phyloP scores from a whole-genome alignment of 2,329 filamentous ascomycete genomes.

The Colletotrichum melonis region DNA sequence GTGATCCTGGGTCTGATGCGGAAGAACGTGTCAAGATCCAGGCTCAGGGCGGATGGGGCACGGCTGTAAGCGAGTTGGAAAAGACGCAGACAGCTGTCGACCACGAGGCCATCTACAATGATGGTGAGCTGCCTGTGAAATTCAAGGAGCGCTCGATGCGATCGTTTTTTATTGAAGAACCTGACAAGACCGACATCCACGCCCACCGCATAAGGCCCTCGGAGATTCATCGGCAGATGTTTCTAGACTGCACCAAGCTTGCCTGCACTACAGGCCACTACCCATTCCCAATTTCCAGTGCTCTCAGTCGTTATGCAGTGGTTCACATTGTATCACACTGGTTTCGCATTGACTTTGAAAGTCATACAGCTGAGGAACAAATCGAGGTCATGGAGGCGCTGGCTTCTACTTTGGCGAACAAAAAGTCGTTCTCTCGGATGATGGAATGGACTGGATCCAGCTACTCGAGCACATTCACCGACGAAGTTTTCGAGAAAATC shows the following conservation, averaged over 20 bases:
- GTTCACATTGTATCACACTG: slow-evolving; percentile 38
- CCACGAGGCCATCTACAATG: slow-evolving; percentile 39
- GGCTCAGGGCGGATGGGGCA: slow-evolving; percentile 8
- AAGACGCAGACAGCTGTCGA: background rate
- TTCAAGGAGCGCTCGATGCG: slow-evolving; percentile 46
- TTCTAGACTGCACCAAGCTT: slow-evolving; percentile 36
- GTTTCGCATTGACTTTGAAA: slow-evolving; percentile 19
- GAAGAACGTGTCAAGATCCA: slow-evolving; percentile 24
- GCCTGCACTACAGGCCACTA: slow-evolving; percentile 11
- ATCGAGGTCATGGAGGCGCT: slow-evolving; percentile 40
- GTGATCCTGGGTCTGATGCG: slow-evolving; percentile 40
- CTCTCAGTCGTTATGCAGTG: slow-evolving; percentile 31
- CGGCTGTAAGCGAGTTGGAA: slow-evolving; percentile 37
- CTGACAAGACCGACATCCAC: slow-evolving; percentile 1
- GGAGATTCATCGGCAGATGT: slow-evolving; percentile 41
- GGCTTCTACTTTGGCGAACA: slow-evolving; percentile 35
- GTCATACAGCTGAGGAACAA: slow-evolving; percentile 35
- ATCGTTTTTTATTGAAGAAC: slow-evolving; percentile 39
- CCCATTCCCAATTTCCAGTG: background rate
- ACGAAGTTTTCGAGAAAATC: background rate
- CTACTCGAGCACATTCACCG: slow-evolving; percentile 33
- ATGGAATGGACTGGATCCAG: background rate
- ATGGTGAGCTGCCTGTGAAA: slow-evolving; percentile 41
- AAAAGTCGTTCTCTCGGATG: slow-evolving; percentile 9
- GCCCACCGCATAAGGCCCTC: slow-evolving; percentile 35